Evolutionary conservation across 768 basidiomycete species (phyloP).

Genomic region (Butyriboletus loyo): DNA sequence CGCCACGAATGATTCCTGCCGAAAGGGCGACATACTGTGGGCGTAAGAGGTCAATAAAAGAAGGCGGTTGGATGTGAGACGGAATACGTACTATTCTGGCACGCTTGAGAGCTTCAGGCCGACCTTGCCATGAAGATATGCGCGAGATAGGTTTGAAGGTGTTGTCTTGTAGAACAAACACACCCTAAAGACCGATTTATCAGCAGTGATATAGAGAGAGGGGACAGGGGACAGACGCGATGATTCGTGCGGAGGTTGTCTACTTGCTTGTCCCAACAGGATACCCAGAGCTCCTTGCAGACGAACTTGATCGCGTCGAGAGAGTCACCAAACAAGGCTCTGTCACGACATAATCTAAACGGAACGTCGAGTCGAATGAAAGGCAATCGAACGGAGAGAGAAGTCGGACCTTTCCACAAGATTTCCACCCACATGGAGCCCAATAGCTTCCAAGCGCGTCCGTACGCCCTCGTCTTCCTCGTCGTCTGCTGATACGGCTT

Average conservation of each 20-base stretch:
- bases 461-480: constrained; percentile 75
- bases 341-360: constrained; percentile 69
- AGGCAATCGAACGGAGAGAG: not conserved
- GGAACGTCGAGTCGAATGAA: not conserved
- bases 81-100: constrained; percentile 62
- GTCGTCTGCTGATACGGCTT: constrained; percentile 31
- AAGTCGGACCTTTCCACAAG: constrained; percentile 72
- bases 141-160: constrained; percentile 81
- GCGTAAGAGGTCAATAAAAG: not conserved
- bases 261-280: constrained; percentile 92
- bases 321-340: constrained; percentile 73
- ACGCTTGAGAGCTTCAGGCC: constrained; percentile 65
- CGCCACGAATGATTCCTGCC: constrained; percentile 80
- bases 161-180: constrained; percentile 93
- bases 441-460: constrained; percentile 75
- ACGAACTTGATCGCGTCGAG: constrained; percentile 93
- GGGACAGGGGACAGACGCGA: constrained; percentile 50
- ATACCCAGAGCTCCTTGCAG: constrained; percentile 94
- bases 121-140: constrained; percentile 77
- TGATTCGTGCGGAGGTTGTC: constrained; percentile 96
- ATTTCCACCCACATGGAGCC: constrained; percentile 82
- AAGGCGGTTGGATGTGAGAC: not conserved
- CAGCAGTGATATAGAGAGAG: not conserved
- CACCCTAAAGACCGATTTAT: constrained; percentile 52
- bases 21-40: constrained; percentile 77